phyloP scores from a whole-genome alignment of 345 rosid genomes.

The Cardamine occulta region DNA sequence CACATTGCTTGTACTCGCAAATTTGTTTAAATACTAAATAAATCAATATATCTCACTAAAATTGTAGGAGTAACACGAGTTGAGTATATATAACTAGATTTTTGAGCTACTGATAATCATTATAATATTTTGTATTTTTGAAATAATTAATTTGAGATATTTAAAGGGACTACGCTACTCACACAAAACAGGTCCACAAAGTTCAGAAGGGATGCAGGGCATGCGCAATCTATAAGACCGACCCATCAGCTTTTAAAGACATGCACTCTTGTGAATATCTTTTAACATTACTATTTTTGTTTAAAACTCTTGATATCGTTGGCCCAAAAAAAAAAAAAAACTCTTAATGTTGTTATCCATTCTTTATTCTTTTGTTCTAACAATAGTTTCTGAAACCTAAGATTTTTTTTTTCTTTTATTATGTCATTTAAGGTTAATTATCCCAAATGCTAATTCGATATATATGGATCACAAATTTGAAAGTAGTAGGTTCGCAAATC shows the following conservation, averaged over 20 bases:
- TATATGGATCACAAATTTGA: conserved; percentile 8
- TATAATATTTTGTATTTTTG: background rate
- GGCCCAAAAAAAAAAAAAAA: background rate
- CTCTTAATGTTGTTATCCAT: conserved; percentile 1
- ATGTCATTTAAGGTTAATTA: conserved; percentile 5
- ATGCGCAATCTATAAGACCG: conserved; percentile 25
- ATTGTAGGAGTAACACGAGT: background rate
- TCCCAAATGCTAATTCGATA: background rate
- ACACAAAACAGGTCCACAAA: conserved; percentile 32
- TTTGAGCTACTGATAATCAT: background rate
- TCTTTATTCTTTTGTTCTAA: background rate
- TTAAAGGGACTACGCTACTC: background rate
- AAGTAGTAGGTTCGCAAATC: conserved; percentile 1
- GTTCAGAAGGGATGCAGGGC: conserved; percentile 13
- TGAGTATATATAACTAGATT: background rate
- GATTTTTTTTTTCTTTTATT: background rate
- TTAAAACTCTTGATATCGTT: background rate
- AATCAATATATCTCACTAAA: too few species aligned
- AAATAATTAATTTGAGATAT: background rate
- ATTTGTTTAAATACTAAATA: too few species aligned
- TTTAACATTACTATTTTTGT: conserved; percentile 11
- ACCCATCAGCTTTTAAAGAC: conserved; percentile 4
- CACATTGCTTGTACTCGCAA: background rate
- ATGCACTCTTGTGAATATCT: conserved; percentile 3
- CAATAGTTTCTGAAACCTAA: background rate